Conservation (phyloP, 306 rosid species). For the Astragalus membranaceus region DNA sequence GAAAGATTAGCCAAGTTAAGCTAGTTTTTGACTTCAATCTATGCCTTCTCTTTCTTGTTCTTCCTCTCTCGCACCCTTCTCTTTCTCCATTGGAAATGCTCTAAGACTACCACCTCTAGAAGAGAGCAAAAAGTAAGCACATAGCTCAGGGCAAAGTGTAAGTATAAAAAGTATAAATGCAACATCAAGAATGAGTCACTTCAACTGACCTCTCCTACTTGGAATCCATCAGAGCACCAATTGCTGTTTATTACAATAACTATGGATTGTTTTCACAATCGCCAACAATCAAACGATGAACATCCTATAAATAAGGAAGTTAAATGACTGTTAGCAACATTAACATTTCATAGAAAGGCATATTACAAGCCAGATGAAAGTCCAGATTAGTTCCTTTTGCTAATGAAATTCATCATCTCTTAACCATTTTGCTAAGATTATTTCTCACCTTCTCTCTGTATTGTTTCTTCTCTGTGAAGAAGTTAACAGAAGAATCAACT, state of each 20-base stretch:
- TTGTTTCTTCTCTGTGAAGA: no score
- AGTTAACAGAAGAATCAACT: no score
- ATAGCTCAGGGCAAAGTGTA: neutral
- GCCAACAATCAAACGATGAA: slow-evolving; percentile 70
- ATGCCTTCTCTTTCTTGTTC: no score
- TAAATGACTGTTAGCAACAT: neutral
- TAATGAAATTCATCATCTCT: no score
- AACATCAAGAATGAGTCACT: slow-evolving; percentile 13
- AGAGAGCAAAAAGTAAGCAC: slow-evolving; percentile 10
- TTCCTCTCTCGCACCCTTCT: no score
- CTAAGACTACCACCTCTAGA: slow-evolving; percentile 85
- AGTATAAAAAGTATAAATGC: neutral
- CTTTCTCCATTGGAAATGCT: no score
- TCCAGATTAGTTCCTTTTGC: neutral
- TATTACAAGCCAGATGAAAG: neutral
- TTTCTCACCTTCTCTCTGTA: no score
- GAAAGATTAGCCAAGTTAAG: no score
- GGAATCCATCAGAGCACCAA: slow-evolving; percentile 97
- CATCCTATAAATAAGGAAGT: slow-evolving; percentile 51
- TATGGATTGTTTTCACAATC: slow-evolving; percentile 54
- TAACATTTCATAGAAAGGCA: neutral
- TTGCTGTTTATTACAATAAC: slow-evolving; percentile 77
- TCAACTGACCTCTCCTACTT: slow-evolving; percentile 75
- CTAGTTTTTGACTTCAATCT: no score
- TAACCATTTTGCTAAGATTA: no score